phyloP scores from a whole-genome alignment of 495 filamentous ascomycete genomes.

The Cudoniella acicularis region DNA sequence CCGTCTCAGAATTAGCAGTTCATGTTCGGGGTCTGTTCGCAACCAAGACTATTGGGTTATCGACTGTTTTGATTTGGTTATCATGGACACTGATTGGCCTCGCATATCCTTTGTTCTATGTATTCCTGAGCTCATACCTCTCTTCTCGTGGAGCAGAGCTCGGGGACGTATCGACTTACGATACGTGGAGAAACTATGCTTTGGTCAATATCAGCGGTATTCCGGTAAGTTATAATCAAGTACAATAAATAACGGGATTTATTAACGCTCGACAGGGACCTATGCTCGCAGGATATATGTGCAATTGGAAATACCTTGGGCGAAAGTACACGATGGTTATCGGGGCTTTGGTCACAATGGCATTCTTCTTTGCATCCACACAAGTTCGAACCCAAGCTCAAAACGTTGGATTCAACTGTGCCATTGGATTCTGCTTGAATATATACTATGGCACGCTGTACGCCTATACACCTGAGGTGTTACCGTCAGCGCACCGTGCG shows the following conservation, averaged over 20 bases:
- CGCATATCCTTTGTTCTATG: constrained; percentile 66
- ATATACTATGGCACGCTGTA: constrained; percentile 73
- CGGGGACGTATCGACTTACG: constrained; percentile 43
- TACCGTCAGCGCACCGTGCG: constrained; percentile 65
- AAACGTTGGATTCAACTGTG: constrained; percentile 62
- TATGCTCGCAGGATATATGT: constrained; percentile 61
- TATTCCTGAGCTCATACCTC: constrained; percentile 57
- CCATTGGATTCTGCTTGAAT: constrained; percentile 63
- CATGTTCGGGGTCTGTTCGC: constrained; percentile 63
- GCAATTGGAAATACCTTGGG: constrained; percentile 51
- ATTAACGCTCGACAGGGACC: constrained; percentile 41
- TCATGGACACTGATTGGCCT: constrained; percentile 69
- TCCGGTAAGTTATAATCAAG: constrained; percentile 27
- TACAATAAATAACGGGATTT: not conserved
- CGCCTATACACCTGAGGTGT: constrained; percentile 55
- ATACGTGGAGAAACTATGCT: constrained; percentile 69
- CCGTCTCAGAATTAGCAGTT: constrained; percentile 43
- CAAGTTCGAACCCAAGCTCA: constrained; percentile 53
- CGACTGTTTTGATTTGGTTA: constrained; percentile 62
- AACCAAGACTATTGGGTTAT: constrained; percentile 56
- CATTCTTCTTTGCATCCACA: constrained; percentile 70
- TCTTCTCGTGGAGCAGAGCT: constrained; percentile 41
- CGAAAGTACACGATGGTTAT: constrained; percentile 65
- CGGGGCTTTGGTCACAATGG: constrained; percentile 56
- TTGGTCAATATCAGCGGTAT: constrained; percentile 62